phyloP scores from a whole-genome alignment of 208 protist genomes.

The Leptomonas pyrrhocoris region DNA sequence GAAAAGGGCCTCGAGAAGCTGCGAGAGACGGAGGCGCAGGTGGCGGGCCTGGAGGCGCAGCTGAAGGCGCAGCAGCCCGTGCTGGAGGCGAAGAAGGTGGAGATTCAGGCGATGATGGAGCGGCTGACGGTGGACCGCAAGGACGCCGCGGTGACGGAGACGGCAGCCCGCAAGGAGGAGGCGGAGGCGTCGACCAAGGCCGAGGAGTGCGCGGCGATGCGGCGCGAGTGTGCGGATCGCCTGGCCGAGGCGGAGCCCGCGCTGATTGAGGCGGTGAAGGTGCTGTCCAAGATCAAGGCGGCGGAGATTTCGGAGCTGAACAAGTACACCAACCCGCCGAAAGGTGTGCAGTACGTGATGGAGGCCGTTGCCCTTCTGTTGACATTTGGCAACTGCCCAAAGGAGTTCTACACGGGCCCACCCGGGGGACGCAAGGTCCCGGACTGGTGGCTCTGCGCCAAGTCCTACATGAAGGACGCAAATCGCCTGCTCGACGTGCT shows the following conservation, averaged over 20 bases:
- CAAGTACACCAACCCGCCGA: conserved; percentile 95
- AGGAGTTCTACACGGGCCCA: conserved; percentile 93
- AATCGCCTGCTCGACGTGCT: conserved; percentile 92
- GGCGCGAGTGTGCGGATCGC: conserved; percentile 85
- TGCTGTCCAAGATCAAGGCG: conserved; percentile 95
- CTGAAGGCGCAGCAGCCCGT: conserved; percentile 96
- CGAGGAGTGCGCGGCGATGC: conserved; percentile 94
- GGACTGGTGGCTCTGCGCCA: conserved; percentile 96
- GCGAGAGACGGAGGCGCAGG: conserved; percentile 89
- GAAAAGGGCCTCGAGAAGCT: conserved; percentile 97
- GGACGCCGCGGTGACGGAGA: conserved; percentile 90
- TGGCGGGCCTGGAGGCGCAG: conserved; percentile 93
- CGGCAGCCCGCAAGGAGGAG: conserved; percentile 91
- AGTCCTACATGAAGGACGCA: conserved; percentile 93
- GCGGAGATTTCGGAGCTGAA: conserved; percentile 97
- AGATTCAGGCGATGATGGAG: conserved; percentile 95
- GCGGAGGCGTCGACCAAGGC: conserved; percentile 92
- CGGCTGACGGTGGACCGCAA: conserved; percentile 90
- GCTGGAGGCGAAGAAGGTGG: conserved; percentile 90
- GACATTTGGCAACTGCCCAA: conserved; percentile 94
- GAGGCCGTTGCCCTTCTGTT: conserved; percentile 96
- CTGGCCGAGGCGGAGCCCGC: conserved; percentile 97
- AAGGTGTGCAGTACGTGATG: conserved; percentile 97
- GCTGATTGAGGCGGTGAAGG: conserved; percentile 92
- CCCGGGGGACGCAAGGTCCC: conserved; percentile 93